A percentile compares a stretch with the other conserved stretches of the same genome.
Evolutionary conservation across 2,329 filamentous ascomycete species (phyloP).

Genomic region (Parasarocladium wereldwijsianum): DNA sequence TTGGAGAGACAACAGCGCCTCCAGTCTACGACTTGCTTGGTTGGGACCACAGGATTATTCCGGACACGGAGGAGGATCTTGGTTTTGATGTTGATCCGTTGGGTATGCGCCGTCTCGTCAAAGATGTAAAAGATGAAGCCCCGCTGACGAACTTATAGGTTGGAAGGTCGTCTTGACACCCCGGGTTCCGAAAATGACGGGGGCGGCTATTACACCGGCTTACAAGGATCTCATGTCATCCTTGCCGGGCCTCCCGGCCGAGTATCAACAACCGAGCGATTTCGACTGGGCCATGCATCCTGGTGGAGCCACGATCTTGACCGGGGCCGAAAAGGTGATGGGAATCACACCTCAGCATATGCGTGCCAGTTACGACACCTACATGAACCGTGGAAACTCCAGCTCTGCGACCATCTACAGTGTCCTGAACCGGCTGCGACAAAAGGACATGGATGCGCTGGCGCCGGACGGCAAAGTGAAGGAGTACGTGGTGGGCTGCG

Average conservation of each 20-base stretch:
- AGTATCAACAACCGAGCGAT: conserved; percentile 32
- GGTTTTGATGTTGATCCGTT: conserved; percentile 50
- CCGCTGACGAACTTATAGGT: conserved; percentile 17
- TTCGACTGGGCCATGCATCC: conserved; percentile 66
- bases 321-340: conserved; percentile 45
- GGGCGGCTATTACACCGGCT: conserved; percentile 32
- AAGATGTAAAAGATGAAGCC: too few species aligned
- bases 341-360: conserved; percentile 46
- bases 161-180: conserved; percentile 55
- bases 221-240: conserved; percentile 39
- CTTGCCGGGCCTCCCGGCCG: conserved; percentile 26
- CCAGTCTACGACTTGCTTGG: conserved; percentile 46
- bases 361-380: conserved; percentile 54
- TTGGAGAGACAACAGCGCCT: conserved; percentile 28
- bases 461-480: conserved; percentile 32
- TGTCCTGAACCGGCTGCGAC: conserved; percentile 46
- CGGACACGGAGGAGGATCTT: conserved; percentile 46
- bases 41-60: conserved; percentile 49
- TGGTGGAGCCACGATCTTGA: conserved; percentile 51
- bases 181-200: conserved; percentile 42
- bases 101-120: conserved; percentile 23
- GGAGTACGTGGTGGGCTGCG: conserved; percentile 50
- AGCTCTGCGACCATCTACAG: conserved; percentile 56
- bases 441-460: conserved; percentile 43
- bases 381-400: conserved; percentile 53